Base-by-base conservation (phyloP, 2,329 filamentous ascomycete genomes). In the Hypoxylon rubiginosum region DNA sequence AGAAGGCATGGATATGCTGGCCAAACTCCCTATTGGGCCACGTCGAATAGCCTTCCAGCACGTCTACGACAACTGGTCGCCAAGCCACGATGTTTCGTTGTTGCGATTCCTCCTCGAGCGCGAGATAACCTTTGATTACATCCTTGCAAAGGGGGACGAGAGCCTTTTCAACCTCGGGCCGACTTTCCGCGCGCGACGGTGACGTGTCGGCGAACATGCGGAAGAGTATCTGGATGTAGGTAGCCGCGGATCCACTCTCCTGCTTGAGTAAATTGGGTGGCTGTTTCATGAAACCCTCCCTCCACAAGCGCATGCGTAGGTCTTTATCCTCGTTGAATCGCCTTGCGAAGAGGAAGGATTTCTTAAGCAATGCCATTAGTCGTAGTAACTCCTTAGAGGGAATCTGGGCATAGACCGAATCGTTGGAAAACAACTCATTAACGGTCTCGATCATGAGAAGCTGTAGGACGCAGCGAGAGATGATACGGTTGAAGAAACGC, bases 381-480 rank as follows among this genome's bases (percentile, higher is more conserved):
- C 94, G 90, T 19, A 99, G 85, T 0, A 99, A 88, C 76, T 98
- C 94, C 9, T 88, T 83, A 0, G 94, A 97, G 0, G 96, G 97
- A 41, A 99, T 99, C 77, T 97, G 90, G 5, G 90, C 86, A 77
- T 99, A 99, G 15, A 99, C 97, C 0, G 92, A 89, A 76, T 98
- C 94, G 79, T 98, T 99, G 72, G 94, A 97, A 83, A 99, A 99
- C 52, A 99, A 89, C 79, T 99, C 97, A 75, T 97, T 97, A 45
- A 99, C 97, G 0, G 97, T 99, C 79, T 99, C 97, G 73, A 99
- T 99, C 94, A 99, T 99, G 69, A 99, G 89, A 1, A 99, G 88
- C 79, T 99, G 97, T 8, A 99, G 84, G 3, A 99, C 97, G 77
- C 96, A 99, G 71, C 97, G 95, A 13, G 95, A 97, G 79, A 99